These are phyloP conservation scores for Chalaropsis thielavioides DNA, from an alignment of 2,329 filamentous ascomycete species.

Conservation along the genomic window DNA sequence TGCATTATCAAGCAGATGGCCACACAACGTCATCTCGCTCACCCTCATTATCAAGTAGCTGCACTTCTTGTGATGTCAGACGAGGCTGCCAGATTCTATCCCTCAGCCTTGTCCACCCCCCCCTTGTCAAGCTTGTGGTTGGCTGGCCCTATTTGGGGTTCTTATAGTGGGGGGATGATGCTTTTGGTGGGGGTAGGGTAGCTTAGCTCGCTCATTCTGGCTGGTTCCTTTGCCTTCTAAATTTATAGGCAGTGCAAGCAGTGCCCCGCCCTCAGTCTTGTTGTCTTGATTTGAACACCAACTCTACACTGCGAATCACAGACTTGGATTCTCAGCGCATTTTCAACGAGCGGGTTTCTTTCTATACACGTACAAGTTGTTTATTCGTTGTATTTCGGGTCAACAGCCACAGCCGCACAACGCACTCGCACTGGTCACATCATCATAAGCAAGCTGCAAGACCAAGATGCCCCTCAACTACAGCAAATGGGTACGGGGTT, in stretches of 20 bases:
- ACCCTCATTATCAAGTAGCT: not conserved
- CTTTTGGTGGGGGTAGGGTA: slow-evolving; percentile 3
- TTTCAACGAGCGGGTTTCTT: not conserved
- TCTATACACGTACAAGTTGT: not conserved
- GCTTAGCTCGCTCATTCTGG: not conserved
- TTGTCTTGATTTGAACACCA: not conserved
- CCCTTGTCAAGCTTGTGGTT: not conserved
- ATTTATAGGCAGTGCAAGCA: not conserved
- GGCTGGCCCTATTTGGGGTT: not conserved
- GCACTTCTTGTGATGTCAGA: slow-evolving; percentile 2
- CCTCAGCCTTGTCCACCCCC: slow-evolving; percentile 5
- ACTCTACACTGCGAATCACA: not conserved
- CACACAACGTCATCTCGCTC: not conserved
- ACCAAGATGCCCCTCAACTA: slow-evolving; percentile 43
- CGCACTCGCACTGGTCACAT: slow-evolving; percentile 19
- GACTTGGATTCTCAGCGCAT: not conserved
- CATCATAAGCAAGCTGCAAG: slow-evolving; percentile 21
- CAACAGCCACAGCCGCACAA: not conserved
- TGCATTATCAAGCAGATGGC: too few species aligned
- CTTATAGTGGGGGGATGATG: slow-evolving; percentile 1
- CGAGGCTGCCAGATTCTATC: not conserved
- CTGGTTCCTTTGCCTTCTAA: slow-evolving; percentile 8
- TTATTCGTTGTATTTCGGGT: not conserved
- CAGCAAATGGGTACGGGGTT: slow-evolving; percentile 50
- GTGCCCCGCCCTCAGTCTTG: not conserved